Percentiles rank a stretch among this genome's conserved stretches.
These are phyloP conservation scores for Selaginella tamariscina DNA, from an alignment of 75 land plant genomes.

Conservation along the genomic window DNA sequence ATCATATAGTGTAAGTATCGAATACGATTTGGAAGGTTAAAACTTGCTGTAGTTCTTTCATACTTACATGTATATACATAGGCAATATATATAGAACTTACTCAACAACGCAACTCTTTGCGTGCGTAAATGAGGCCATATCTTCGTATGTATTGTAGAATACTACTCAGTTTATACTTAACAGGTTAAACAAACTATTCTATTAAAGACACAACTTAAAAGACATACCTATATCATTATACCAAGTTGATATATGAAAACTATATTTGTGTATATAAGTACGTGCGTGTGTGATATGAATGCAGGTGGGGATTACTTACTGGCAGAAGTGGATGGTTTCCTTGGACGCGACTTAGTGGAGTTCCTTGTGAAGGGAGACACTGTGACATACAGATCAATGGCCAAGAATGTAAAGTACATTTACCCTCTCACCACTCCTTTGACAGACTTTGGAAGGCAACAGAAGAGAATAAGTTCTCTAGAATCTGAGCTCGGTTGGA, in stretches of 20 bases:
- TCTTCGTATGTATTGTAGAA: too few relatives aligned
- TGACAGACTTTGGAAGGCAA: conserved; percentile 70
- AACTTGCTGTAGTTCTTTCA: too few relatives aligned
- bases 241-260: neutral
- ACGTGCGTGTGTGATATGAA: neutral
- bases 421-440: conserved; percentile 83
- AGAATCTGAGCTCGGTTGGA: conserved; percentile 56
- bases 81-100: too few relatives aligned
- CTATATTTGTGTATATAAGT: neutral
- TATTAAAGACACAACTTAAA: neutral
- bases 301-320: conserved; percentile 47
- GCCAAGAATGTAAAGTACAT: conserved; percentile 70
- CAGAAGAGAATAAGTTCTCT: conserved; percentile 54
- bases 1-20: too few relatives aligned
- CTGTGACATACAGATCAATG: conserved; percentile 58
- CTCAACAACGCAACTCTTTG: too few relatives aligned
- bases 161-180: neutral
- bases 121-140: too few relatives aligned
- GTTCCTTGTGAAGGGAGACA: conserved; percentile 63
- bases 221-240: neutral
- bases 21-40: too few relatives aligned
- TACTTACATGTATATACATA: too few relatives aligned
- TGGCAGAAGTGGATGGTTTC: conserved; percentile 77
- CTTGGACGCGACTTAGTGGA: conserved; percentile 74
- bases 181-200: neutral